Base-by-base conservation (phyloP, 2,329 filamentous ascomycete species). In the Aspergillus jensenii region DNA sequence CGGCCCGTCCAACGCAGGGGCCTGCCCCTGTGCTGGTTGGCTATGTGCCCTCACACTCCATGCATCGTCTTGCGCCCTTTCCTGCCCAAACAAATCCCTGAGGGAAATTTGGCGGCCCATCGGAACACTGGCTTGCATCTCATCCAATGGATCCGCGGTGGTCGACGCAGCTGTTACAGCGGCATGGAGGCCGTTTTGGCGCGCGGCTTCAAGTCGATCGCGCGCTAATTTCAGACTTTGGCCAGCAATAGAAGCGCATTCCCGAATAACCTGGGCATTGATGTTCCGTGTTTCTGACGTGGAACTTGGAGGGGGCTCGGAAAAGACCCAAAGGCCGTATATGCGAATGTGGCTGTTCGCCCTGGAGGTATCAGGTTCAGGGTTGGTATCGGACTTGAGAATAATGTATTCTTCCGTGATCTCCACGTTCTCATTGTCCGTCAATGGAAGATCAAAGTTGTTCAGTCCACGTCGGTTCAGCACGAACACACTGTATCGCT, bases 381-480 rank as follows among this genome's bases (percentile, higher is more conserved):
- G 59, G 19, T 69, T 65, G 52, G 73, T 74, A 46, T 78, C 76
- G 17, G 77, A 74, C 60, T 82, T 82, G 52, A 87, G 71, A 56
- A 87, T 87, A 45, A 88, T 79, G 64, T 84, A 87, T 59, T 85
- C 82, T 9, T 84, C 83, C 15, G 78, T 82, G 23, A 89, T 78
- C 72, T 92, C 89, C 41, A 90, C 85, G 58, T 89, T 82, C 15
- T 81, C 78, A 11, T 79, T 79, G 47, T 76, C 74, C 15, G 69
- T 71, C n/a, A 91, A 77, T 59, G 87, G 84, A 12, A 90, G 78
- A 41, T 87, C 80, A 54, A 92, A 82, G 67, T 93, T 93, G 52
- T 89, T 83, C 51, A 91, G 76, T 0, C 87, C 86, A 41, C 87
- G 83, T 45, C 90, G 82, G 74, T 91, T 93, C 61, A 93, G 80